Evolutionary conservation across 1,139 yeast species (phyloP), one percentile per base, ranked within the genome.

Genomic region (Lodderomyces theae): DNA sequence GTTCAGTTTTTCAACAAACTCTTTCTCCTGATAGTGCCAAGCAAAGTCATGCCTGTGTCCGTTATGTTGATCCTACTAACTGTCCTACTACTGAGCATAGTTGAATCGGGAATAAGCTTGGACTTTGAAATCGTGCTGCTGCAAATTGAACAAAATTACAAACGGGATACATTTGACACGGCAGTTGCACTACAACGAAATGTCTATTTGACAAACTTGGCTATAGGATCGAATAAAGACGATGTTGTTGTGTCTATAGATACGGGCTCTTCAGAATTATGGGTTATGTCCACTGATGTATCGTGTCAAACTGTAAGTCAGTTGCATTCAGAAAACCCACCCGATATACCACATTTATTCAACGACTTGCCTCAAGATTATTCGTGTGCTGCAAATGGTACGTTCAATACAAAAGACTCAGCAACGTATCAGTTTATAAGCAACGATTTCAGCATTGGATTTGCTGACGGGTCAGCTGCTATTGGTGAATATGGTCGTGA

Each of bases 401-500:
- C 50, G 3, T 50, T 46, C 32, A 33, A 44, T 36, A 22, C 38
- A 15, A 25, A 37, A 3, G 25, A 21, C 12, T 49, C 52, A 6
- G 18, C 24, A 5, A 42, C 47, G 3, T 47, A 41, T 25, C 15
- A 35, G 8, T 17, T 12, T 8, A 11, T 22, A 24, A 34, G 12
- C 18, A 29, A 38, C 5, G 37, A 23, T 8, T 54, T 51, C 37
- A 16, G n/a, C 3, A 46, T 51, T 37, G 38, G 36, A 2, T 85
- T 83, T 53, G 86, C 79, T 24, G 63, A 62, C 42, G 81, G 74
- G 41, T 46, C 57, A 5, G 44, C 43, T 4, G 58, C 60, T 10
- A 26, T 10, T 55, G 75, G 81, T 38, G 58, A 69, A 42, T 84
- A 89, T 89, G 75, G 82, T 37, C 59, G 67, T 47, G 80, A 88